phyloP scores from a whole-genome alignment of 2,329 filamentous ascomycete species.

The Cercospora brassicicola region DNA sequence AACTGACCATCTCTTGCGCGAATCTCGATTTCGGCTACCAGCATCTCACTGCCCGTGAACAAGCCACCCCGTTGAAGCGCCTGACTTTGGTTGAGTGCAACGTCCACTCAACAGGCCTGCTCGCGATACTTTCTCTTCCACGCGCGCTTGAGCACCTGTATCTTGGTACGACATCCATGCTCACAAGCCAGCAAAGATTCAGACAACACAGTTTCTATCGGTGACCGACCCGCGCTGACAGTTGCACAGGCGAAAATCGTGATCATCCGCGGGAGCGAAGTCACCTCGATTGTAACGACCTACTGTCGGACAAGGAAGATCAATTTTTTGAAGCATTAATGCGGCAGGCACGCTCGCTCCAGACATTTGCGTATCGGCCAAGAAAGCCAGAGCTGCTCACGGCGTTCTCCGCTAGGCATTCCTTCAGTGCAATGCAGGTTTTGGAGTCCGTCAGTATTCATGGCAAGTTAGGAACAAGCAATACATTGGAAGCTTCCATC shows the following conservation, averaged over 20 bases:
- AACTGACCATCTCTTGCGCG: slow-evolving; percentile 7
- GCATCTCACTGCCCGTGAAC: background rate
- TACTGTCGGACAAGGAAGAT: background rate
- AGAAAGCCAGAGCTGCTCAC: background rate
- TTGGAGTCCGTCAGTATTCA: background rate
- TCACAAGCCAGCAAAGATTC: background rate
- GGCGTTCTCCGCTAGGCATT: background rate
- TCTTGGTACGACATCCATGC: background rate
- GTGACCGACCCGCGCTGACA: background rate
- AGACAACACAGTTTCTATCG: background rate
- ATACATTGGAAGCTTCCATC: background rate
- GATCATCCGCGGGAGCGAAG: background rate
- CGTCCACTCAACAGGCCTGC: background rate
- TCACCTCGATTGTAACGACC: background rate
- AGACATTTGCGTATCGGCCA: slow-evolving; percentile 3
- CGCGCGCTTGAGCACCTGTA: slow-evolving; percentile 2
- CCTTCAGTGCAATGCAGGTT: background rate
- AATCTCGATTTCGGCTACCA: background rate
- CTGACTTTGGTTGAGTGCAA: slow-evolving; percentile 13
- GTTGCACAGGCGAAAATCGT: background rate
- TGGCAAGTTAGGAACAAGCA: background rate
- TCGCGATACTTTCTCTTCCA: background rate
- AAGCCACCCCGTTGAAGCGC: slow-evolving; percentile 3
- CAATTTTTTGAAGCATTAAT: background rate
- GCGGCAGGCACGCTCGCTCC: slow-evolving; percentile 3